Evolutionary conservation across 805 yeast genomes (phyloP).

Genomic region (Saccharomyces paradoxus): DNA sequence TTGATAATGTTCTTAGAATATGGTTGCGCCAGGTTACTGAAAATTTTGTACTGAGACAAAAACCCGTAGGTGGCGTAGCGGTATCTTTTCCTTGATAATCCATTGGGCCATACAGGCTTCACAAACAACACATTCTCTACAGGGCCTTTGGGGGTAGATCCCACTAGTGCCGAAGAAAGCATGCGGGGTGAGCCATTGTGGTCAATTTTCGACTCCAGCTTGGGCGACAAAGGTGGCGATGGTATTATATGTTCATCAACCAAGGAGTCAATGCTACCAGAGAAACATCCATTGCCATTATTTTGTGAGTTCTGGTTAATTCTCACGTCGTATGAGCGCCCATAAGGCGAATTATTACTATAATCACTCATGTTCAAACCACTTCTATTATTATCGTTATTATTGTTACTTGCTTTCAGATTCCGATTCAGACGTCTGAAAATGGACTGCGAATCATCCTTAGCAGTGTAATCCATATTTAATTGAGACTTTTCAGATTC

Average conservation of each 20-base stretch:
- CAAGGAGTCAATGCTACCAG: constrained; percentile 10
- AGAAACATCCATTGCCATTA: constrained; percentile 1
- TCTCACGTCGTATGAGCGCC: neutral
- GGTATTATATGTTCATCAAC: constrained; percentile 24
- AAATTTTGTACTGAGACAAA: constrained; percentile 18
- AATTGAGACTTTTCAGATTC: constrained; percentile 29
- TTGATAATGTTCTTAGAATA: neutral
- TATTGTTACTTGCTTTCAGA: neutral
- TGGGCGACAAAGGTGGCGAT: constrained; percentile 31
- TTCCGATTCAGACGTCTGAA: neutral
- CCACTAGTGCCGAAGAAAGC: constrained; percentile 1
- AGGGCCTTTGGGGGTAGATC: constrained; percentile 7
- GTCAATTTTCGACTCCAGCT: constrained; percentile 2
- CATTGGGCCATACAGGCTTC: constrained; percentile 15
- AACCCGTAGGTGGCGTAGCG: constrained; percentile 13
- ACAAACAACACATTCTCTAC: constrained; percentile 10
- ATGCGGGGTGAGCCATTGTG: neutral
- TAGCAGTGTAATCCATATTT: constrained; percentile 10
- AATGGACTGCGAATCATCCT: constrained; percentile 9
- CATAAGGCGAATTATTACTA: neutral
- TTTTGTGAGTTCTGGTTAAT: neutral
- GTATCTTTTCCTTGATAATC: constrained; percentile 12
- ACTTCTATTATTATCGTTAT: neutral
- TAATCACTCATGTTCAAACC: neutral
- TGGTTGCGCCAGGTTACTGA: constrained; percentile 6